A percentile compares a stretch with the other conserved stretches of the same genome.
Evolutionary conservation across 1,284 basidiomycete genomes (phyloP).

Genomic region (Cryptococcus jaspeensis): DNA sequence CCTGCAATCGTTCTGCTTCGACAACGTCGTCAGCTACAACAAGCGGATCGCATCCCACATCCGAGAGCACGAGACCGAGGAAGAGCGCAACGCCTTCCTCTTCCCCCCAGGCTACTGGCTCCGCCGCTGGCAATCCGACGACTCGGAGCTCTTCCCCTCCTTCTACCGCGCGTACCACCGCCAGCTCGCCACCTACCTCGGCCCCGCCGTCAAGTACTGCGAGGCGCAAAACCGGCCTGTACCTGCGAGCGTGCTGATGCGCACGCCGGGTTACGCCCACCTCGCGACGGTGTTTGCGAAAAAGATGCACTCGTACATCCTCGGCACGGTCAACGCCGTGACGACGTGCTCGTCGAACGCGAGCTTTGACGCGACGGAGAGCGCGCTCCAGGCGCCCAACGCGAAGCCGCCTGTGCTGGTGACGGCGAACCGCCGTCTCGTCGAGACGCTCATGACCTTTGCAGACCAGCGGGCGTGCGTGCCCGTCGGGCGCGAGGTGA

Average conservation of each 20-base stretch:
- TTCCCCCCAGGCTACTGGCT: constrained; percentile 54
- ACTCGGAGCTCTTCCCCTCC: constrained; percentile 57
- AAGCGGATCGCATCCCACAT: constrained; percentile 36
- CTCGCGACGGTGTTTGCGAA: constrained; percentile 51
- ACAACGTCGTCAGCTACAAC: constrained; percentile 48
- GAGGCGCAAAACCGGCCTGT: constrained; percentile 40
- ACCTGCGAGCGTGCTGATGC: constrained; percentile 45
- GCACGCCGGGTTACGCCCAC: constrained; percentile 54
- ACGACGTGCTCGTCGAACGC: constrained; percentile 49
- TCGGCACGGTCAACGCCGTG: constrained; percentile 53
- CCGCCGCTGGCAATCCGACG: constrained; percentile 54
- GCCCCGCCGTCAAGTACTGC: constrained; percentile 44
- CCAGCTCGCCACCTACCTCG: constrained; percentile 53
- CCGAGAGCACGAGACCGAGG: constrained; percentile 34
- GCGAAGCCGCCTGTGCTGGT: constrained; percentile 56
- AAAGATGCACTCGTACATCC: constrained; percentile 53
- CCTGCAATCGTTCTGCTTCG: constrained; percentile 43
- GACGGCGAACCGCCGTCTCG: constrained; percentile 54
- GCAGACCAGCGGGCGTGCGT: constrained; percentile 41
- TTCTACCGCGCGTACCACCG: constrained; percentile 58
- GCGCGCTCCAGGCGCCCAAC: constrained; percentile 53
- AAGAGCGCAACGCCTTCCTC: constrained; percentile 50
- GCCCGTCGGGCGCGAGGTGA: constrained; percentile 26
- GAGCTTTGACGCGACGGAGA: constrained; percentile 55
- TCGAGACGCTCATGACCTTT: constrained; percentile 54